phyloP scores from a whole-genome alignment of 352 stramenopile genomes.

The Globisporangium cederbergense region DNA sequence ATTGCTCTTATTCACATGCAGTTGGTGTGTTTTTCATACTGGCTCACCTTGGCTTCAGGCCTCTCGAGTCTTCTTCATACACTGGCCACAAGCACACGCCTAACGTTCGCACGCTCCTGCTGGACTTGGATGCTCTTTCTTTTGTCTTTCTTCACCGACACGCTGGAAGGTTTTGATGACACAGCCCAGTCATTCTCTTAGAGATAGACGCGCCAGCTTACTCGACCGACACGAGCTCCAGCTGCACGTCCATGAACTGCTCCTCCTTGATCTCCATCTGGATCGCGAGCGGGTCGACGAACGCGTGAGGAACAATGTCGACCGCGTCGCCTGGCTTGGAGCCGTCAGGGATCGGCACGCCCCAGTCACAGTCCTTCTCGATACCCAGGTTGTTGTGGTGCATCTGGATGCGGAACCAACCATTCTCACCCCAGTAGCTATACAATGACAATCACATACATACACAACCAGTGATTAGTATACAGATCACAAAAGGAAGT shows the following conservation, averaged over 20 bases:
- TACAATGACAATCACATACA: neutral
- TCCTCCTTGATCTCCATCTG: constrained; percentile 17
- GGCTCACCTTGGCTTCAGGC: too few species aligned
- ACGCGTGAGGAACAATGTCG: neutral
- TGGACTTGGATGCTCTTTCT: neutral
- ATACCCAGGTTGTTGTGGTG: constrained; percentile 90
- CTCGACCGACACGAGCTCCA: constrained; percentile 31
- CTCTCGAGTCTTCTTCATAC: neutral
- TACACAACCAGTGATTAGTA: neutral
- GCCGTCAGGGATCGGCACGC: constrained; percentile 77
- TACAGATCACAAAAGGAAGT: neutral
- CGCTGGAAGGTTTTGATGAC: neutral
- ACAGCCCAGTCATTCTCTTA: neutral
- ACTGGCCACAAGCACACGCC: neutral
- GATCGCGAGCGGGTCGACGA: constrained; percentile 5
- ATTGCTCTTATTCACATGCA: neutral
- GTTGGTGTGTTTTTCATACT: too few species aligned
- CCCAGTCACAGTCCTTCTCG: constrained; percentile 87
- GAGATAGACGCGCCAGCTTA: constrained; percentile 12
- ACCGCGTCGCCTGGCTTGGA: constrained; percentile 45
- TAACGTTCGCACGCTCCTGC: neutral
- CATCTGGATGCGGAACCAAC: constrained; percentile 91
- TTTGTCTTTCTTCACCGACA: neutral
- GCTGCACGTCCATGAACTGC: constrained; percentile 25
- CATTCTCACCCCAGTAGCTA: constrained; percentile 89